Percentiles rank a stretch among this genome's conserved stretches.
Evolutionary conservation across 2,329 filamentous ascomycete species (phyloP).

Genomic region (Alternaria tenuissima): DNA sequence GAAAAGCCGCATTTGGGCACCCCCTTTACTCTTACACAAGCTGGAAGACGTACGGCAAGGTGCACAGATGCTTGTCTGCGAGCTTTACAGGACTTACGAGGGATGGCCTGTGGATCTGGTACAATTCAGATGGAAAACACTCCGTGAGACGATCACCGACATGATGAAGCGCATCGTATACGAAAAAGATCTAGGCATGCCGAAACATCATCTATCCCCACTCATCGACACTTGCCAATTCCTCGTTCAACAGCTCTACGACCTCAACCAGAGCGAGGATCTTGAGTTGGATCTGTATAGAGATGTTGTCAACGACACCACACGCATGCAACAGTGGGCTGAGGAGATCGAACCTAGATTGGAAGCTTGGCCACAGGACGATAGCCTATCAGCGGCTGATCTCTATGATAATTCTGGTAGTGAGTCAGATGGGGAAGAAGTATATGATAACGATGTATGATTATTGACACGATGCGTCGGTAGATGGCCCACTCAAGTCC

Average conservation of each 20-base stretch:
- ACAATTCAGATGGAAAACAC: conserved; percentile 29
- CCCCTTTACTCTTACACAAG: conserved; percentile 39
- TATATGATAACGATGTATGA: conserved; percentile 28
- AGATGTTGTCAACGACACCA: conserved; percentile 29
- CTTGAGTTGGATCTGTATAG: conserved; percentile 28
- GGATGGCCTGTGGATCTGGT: conserved; percentile 23
- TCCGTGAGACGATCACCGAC: conserved; percentile 28
- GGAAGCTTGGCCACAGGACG: conserved; percentile 37
- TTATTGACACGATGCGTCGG: neutral
- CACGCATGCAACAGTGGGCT: conserved; percentile 33
- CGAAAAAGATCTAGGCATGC: conserved; percentile 34
- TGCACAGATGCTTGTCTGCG: conserved; percentile 29
- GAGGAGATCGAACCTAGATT: conserved; percentile 35
- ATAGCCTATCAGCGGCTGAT: conserved; percentile 42
- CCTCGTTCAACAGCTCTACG: conserved; percentile 31
- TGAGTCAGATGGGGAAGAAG: conserved; percentile 47
- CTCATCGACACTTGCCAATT: conserved; percentile 33
- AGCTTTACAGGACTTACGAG: conserved; percentile 35
- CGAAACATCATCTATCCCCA: conserved; percentile 35
- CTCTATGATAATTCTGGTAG: conserved; percentile 47
- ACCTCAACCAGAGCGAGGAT: conserved; percentile 32
- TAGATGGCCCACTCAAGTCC: neutral
- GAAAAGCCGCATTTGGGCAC: conserved; percentile 26
- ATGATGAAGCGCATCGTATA: conserved; percentile 32
- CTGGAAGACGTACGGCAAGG: conserved; percentile 39